A percentile compares a stretch with the other conserved stretches of the same genome.
Evolutionary conservation across 352 stramenopile species (phyloP).

Genomic region (Pythium coloratum): DNA sequence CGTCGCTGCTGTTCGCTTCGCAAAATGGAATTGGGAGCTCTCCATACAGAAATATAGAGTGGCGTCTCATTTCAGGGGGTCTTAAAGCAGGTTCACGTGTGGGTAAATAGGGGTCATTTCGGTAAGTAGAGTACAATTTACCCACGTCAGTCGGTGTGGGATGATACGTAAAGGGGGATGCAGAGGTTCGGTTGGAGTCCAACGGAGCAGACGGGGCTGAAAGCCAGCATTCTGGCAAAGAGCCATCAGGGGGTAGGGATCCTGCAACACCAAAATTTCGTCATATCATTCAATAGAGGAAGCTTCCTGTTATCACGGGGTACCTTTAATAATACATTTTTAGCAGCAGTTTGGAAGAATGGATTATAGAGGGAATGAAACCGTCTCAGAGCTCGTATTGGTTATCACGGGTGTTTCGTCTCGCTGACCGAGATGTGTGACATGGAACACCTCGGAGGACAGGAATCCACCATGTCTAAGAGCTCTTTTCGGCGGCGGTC

Average conservation of each 20-base stretch:
- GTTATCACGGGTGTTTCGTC: neutral
- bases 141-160: neutral
- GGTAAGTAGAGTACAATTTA: neutral
- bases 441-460: neutral
- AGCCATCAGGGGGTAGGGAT: slow-evolving; percentile 4
- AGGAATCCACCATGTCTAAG: neutral
- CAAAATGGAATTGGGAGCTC: slow-evolving; percentile 4
- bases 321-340: neutral
- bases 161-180: neutral
- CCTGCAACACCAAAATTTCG: slow-evolving; percentile 7
- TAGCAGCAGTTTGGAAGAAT: neutral
- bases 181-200: slow-evolving; percentile 1
- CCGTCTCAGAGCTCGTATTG: neutral
- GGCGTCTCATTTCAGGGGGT: slow-evolving; percentile 1
- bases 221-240: neutral
- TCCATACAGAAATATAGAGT: neutral
- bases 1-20: neutral
- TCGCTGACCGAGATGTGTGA: slow-evolving; percentile 8
- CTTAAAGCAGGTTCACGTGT: neutral
- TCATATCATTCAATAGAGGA: neutral
- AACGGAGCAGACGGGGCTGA: slow-evolving; percentile 11
- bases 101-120: neutral
- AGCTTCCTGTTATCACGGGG: neutral
- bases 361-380: neutral
- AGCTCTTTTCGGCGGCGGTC: neutral